A percentile compares a stretch with the other conserved stretches of the same genome.
Evolutionary conservation across 805 yeast species (phyloP).

Genomic region (Candida lessepsii): DNA sequence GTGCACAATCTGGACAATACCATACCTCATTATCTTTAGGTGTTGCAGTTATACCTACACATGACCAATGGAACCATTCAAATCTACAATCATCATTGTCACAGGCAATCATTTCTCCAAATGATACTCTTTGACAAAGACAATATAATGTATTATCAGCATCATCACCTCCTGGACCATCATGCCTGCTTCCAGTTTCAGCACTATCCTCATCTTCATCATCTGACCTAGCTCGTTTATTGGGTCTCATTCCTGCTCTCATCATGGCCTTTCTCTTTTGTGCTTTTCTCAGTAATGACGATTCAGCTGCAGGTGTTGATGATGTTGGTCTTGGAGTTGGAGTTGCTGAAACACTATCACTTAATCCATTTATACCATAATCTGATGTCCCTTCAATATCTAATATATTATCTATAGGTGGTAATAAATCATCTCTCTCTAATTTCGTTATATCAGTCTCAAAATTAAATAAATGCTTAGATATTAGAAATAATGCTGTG

Average conservation of each 20-base stretch:
- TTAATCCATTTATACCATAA: conserved; percentile 16
- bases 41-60: conserved; percentile 86
- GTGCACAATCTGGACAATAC: conserved; percentile 87
- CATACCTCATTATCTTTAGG: conserved; percentile 81
- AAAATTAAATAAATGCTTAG: conserved; percentile 70
- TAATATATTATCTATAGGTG: conserved; percentile 42
- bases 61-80: conserved; percentile 96
- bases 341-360: conserved; percentile 27
- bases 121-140: conserved; percentile 91
- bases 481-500: conserved; percentile 74
- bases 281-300: conserved; percentile 17
- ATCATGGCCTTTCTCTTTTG: conserved; percentile 28
- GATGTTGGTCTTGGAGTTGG: conserved; percentile 30
- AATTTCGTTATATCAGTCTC: conserved; percentile 74
- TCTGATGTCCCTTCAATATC: conserved; percentile 18
- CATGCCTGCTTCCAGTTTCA: conserved; percentile 16
- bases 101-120: conserved; percentile 97
- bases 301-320: conserved; percentile 16
- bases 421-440: conserved; percentile 78
- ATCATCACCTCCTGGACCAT: conserved; percentile 37
- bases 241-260: conserved; percentile 19
- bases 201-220: conserved; percentile 19
- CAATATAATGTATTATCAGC: conserved; percentile 62
- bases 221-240: conserved; percentile 23
- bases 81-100: conserved; percentile 84